Base-by-base conservation (phyloP, 2,329 filamentous ascomycete genomes). In the Fusarium transvaalense region DNA sequence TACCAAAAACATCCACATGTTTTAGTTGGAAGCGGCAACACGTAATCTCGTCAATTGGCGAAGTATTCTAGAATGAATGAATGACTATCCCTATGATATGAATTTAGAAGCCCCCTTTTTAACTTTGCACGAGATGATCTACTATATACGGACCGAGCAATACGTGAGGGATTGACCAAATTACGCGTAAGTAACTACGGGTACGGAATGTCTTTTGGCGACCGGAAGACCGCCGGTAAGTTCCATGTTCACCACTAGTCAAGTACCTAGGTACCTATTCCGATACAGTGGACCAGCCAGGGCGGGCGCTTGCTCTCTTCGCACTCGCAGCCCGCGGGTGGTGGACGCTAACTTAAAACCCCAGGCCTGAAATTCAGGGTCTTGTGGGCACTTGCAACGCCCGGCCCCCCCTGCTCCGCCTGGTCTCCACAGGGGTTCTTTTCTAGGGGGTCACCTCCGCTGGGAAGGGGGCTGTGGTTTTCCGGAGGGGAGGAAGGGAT, bases 331-430 rank as follows among this genome's bases (percentile, higher is more conserved):
- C 17, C 47, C 32, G 46, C 46, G 46, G 46, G 46, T 25, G 41
- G 23, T 34, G 32, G 46, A 38, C 23, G 34, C 47, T 38, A 50
- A 50, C 47, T 50, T 50, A 50, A 50, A 50, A 50, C 47, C 47
- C 47, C 47, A 50, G 46, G 47, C 47, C 47, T 50, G 47, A 27
- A 50, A 38, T 50, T 50, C 47, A 50, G 47, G 47, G 47, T 50
- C 32, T 50, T 50, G 45, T 23, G 29, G 45, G 45, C n/a, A 23
- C 10, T 35, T 23, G 47, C 8, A 50, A 38, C 47, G 32, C 47
- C n/a, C n/a, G n/a, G n/a, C n/a, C n/a, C 32, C 21, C 45, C 43
- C 45, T 34, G 32, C 23, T 34, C 23, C 47, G 32, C 32, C 32
- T 50, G 23, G 25, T 19, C 47, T 38, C 47, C 47, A 38, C 47